These are phyloP conservation scores for Poteriospumella lacustris DNA, from an alignment of 108 stramenopile species.

Conservation along the genomic window DNA sequence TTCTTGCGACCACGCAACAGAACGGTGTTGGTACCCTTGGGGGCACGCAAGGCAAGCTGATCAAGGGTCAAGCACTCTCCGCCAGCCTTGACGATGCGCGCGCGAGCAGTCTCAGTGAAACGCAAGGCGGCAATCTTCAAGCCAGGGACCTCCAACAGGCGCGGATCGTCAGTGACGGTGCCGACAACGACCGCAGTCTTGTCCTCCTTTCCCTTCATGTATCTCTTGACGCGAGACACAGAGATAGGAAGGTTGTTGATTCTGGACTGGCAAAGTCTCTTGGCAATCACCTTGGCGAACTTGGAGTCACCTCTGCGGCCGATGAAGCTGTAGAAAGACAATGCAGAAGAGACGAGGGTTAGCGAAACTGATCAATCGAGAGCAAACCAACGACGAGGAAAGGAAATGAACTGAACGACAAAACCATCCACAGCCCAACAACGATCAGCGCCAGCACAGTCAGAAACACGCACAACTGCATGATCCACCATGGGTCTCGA, in stretches of 20 bases:
- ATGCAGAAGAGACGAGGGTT: too few species aligned
- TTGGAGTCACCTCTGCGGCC: constrained; percentile 90
- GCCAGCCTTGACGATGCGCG: constrained; percentile 92
- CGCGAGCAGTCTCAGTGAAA: constrained; percentile 95
- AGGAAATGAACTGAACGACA: too few species aligned
- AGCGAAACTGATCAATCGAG: too few species aligned
- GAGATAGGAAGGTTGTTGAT: constrained; percentile 93
- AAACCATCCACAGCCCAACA: too few species aligned
- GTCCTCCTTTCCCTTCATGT: constrained; percentile 93
- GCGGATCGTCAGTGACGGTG: constrained; percentile 97
- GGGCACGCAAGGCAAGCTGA: constrained; percentile 91
- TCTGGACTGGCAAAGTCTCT: constrained; percentile 97
- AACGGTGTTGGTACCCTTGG: constrained; percentile 91
- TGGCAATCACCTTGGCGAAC: constrained; percentile 86
- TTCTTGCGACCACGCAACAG: constrained; percentile 95
- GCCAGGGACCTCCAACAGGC: constrained; percentile 89
- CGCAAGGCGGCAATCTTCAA: constrained; percentile 88
- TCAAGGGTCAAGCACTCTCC: constrained; percentile 98
- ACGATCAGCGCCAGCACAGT: too few species aligned
- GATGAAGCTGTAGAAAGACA: constrained; percentile 88
- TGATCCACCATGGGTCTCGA: too few species aligned
- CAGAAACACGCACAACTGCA: too few species aligned
- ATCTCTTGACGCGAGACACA: constrained; percentile 79
- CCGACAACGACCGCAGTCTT: constrained; percentile 95
- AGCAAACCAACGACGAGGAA: too few species aligned